Evolutionary conservation across 2,329 filamentous ascomycete genomes (phyloP).

Genomic region (Balansia obtecta): DNA sequence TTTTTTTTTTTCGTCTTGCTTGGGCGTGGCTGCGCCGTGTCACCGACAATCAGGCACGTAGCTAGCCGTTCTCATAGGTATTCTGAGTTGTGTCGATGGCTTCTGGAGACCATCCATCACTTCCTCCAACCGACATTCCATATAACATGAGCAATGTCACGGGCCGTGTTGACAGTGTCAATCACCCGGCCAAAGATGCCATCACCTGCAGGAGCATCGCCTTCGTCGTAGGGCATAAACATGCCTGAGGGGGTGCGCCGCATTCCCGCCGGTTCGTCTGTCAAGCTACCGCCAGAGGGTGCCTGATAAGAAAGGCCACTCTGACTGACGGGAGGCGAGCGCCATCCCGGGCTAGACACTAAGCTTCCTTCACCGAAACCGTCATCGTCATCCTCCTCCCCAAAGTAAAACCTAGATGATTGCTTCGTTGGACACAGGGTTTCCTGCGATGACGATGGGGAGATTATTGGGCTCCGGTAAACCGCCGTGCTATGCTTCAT

Average conservation of each 20-base stretch:
- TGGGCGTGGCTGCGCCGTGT: no score
- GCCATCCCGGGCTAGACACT: constrained; percentile 19
- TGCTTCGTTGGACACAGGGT: constrained; percentile 61
- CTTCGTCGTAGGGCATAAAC: constrained; percentile 80
- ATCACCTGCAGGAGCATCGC: constrained; percentile 45
- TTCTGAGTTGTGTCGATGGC: neutral
- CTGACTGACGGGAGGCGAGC: constrained; percentile 15
- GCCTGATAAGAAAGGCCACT: constrained; percentile 33
- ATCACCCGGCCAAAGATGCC: constrained; percentile 68
- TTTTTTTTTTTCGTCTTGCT: no score
- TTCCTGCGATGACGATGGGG: constrained; percentile 71
- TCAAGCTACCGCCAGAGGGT: constrained; percentile 35
- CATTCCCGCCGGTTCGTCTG: constrained; percentile 48
- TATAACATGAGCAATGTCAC: constrained; percentile 58
- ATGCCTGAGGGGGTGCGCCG: constrained; percentile 74
- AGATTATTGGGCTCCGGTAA: constrained; percentile 40
- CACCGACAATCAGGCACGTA: no score
- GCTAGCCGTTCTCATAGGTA: no score
- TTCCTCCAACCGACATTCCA: constrained; percentile 59
- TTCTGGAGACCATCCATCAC: constrained; percentile 17
- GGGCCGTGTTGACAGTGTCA: constrained; percentile 65
- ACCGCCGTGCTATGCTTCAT: constrained; percentile 45
- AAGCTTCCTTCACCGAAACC: constrained; percentile 28
- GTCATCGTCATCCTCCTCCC: constrained; percentile 47
- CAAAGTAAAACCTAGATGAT: constrained; percentile 50